Evolutionary conservation across 2,329 filamentous ascomycete species (phyloP).

Genomic region (Didymella glomerata): DNA sequence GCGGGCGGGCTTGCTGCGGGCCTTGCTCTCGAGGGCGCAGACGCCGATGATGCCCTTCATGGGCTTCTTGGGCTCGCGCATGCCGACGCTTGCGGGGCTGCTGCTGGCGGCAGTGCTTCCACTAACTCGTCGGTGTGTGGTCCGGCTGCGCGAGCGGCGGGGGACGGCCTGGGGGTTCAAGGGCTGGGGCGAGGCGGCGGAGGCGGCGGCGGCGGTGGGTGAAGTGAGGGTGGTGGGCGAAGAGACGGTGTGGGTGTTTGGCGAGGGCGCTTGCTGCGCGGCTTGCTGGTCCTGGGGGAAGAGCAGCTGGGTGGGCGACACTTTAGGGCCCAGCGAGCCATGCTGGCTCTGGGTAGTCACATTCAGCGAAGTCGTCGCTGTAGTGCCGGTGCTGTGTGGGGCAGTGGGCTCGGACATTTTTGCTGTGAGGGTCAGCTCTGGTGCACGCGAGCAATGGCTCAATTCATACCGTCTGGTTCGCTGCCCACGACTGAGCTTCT

Average conservation of each 20-base stretch:
- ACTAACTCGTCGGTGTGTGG: constrained; percentile 78
- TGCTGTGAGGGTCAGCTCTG: constrained; percentile 21
- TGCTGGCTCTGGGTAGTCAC: constrained; percentile 57
- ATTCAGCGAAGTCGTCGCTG: constrained; percentile 54
- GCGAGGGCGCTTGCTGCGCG: constrained; percentile 3
- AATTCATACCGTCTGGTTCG: constrained; percentile 54
- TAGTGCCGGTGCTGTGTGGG: constrained; percentile 48
- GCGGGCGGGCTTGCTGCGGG: constrained; percentile 93
- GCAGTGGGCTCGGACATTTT: constrained; percentile 41
- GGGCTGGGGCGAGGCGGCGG: constrained; percentile 32
- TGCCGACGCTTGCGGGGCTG: constrained; percentile 73
- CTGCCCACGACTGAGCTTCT: constrained; percentile 56
- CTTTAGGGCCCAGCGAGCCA: constrained; percentile 49
- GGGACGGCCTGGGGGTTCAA: constrained; percentile 20
- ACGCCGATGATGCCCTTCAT: constrained; percentile 80
- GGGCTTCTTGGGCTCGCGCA: constrained; percentile 59
- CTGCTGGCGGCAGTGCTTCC: constrained; percentile 83
- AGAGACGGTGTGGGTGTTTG: constrained; percentile 18
- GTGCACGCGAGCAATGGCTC: not conserved
- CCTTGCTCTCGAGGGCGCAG: constrained; percentile 94
- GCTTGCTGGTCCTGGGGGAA: constrained; percentile 45
- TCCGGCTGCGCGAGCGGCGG: constrained; percentile 51
- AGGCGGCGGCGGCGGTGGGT: constrained; percentile 18
- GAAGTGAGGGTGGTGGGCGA: constrained; percentile 18
- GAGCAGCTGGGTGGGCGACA: constrained; percentile 51